Percentiles rank a stretch among this genome's conserved stretches.
These are phyloP conservation scores for Curvularia spicifera DNA, from an alignment of 2,329 filamentous ascomycete species.

Conservation along the genomic window DNA sequence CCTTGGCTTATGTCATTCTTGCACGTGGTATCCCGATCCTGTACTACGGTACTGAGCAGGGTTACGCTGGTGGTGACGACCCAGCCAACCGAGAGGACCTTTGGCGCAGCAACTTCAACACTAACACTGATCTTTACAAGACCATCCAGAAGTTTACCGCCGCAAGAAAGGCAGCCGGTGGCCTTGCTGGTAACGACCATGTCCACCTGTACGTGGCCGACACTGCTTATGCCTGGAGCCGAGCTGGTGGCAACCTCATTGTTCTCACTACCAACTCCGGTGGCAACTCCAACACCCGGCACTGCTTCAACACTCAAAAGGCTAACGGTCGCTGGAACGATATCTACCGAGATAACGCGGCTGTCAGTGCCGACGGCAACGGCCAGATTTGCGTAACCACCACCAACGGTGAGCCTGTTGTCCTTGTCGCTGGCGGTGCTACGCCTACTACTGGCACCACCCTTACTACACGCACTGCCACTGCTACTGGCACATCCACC, in stretches of 20 bases:
- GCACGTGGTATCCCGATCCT: constrained; percentile 50
- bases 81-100: constrained; percentile 52
- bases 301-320: constrained; percentile 54
- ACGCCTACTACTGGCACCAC: constrained; percentile 26
- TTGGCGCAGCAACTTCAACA: constrained; percentile 49
- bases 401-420: constrained; percentile 54
- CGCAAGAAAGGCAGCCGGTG: constrained; percentile 48
- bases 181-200: constrained; percentile 55
- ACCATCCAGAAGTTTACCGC: constrained; percentile 35
- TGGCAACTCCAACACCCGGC: constrained; percentile 45
- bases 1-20: constrained; percentile 48
- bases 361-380: constrained; percentile 49
- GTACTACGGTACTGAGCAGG: constrained; percentile 51
- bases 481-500: constrained; percentile 14
- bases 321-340: constrained; percentile 52
- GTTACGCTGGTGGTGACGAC: constrained; percentile 46
- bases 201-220: constrained; percentile 52
- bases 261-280: constrained; percentile 57
- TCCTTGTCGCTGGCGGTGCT: constrained; percentile 41
- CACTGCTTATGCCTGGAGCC: constrained; percentile 56
- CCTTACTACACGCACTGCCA: constrained; percentile 11
- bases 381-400: constrained; percentile 54
- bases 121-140: constrained; percentile 37
- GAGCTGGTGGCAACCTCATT: constrained; percentile 54
- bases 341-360: constrained; percentile 46